phyloP scores from a whole-genome alignment of 441 rosid genomes.

The Eutrema salsugineum region DNA sequence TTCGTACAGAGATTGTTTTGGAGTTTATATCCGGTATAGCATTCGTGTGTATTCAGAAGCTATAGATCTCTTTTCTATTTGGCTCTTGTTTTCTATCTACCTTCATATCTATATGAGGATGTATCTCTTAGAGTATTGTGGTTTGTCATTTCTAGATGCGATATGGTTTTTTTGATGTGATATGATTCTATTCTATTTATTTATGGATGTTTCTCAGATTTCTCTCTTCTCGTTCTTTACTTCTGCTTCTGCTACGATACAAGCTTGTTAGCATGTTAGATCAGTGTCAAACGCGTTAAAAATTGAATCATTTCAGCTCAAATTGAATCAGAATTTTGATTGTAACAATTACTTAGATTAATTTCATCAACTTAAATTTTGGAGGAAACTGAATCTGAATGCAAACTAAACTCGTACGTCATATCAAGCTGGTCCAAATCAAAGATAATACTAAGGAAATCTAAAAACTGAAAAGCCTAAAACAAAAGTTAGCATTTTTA shows the following conservation, averaged over 20 bases:
- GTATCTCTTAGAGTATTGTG: constrained; percentile 1
- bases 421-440: background rate
- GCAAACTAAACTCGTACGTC: background rate
- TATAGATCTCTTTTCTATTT: constrained; percentile 21
- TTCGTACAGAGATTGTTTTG: constrained; percentile 29
- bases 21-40: constrained; percentile 10
- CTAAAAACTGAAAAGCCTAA: background rate
- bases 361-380: no score
- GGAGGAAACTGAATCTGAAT: background rate
- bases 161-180: constrained; percentile 21
- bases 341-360: background rate
- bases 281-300: background rate
- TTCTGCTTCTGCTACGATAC: background rate
- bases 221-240: background rate
- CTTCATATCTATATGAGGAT: constrained; percentile 26
- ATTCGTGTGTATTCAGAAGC: constrained; percentile 30
- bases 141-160: constrained; percentile 7
- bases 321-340: background rate
- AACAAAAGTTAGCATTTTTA: no score
- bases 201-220: background rate
- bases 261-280: background rate
- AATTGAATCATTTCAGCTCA: background rate
- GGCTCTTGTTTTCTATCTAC: background rate
- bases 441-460: background rate
- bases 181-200: constrained; percentile 22